Conservation (phyloP, 495 filamentous ascomycete species). For the Lineolata rhizophorae region DNA sequence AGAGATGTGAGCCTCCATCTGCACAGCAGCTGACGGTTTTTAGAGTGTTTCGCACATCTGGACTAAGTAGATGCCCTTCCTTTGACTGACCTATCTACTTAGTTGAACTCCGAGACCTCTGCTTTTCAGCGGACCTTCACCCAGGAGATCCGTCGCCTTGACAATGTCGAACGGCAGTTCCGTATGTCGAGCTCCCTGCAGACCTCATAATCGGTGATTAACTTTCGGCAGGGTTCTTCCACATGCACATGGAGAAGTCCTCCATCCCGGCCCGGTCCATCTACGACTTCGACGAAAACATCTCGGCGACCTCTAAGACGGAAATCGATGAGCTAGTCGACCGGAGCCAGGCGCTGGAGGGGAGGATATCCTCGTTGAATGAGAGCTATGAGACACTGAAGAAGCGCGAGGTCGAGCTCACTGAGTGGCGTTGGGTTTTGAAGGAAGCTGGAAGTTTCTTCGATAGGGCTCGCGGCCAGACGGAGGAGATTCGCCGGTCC, state of each 20-base stretch:
- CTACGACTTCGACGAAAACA: constrained; percentile 54
- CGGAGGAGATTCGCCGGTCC: constrained; percentile 85
- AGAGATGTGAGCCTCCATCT: constrained; percentile 93
- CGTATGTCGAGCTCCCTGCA: too few relatives aligned
- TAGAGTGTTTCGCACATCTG: constrained; percentile 8
- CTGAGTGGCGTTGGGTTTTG: constrained; percentile 94
- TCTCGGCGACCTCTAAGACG: constrained; percentile 67
- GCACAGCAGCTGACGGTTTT: too few relatives aligned
- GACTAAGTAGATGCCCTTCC: background rate
- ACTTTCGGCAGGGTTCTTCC: constrained; percentile 65
- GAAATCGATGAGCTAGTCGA: constrained; percentile 93
- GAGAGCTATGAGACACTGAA: constrained; percentile 97
- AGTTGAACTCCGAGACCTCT: constrained; percentile 73
- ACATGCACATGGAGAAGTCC: constrained; percentile 82
- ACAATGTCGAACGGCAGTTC: constrained; percentile 94
- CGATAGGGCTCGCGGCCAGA: constrained; percentile 82
- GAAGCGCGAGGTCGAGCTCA: constrained; percentile 89
- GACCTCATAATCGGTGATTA: too few relatives aligned
- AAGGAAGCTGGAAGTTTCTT: constrained; percentile 93
- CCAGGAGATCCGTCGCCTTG: constrained; percentile 84
- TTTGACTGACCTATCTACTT: constrained; percentile 3
- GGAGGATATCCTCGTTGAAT: constrained; percentile 73
- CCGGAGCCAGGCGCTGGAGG: constrained; percentile 76
- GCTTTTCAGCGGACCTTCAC: constrained; percentile 96
- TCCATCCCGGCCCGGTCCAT: constrained; percentile 61